These are phyloP conservation scores for Ophidiomyces ophidiicola DNA, from an alignment of 2,329 filamentous ascomycete species.

Conservation along the genomic window DNA sequence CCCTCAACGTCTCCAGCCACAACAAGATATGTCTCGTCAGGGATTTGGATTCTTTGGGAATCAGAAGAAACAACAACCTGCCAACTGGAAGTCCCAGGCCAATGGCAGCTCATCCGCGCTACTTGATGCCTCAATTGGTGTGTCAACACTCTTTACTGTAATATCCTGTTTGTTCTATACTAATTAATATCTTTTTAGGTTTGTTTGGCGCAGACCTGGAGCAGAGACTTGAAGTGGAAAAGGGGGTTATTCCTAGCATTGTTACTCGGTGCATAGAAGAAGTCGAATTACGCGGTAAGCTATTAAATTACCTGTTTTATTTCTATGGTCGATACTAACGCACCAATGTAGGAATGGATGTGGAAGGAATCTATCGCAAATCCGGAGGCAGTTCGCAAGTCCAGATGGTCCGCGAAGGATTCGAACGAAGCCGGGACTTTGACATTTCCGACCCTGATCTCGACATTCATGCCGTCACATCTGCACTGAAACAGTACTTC, in stretches of 20 bases:
- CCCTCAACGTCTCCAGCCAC: slow-evolving; percentile 28
- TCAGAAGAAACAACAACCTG: slow-evolving; percentile 33
- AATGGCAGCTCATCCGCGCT: slow-evolving; percentile 35
- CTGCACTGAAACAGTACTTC: slow-evolving; percentile 94
- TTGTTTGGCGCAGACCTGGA: slow-evolving; percentile 85
- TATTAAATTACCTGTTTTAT: background rate
- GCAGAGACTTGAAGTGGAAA: slow-evolving; percentile 76
- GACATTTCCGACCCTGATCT: slow-evolving; percentile 89
- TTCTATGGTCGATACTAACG: slow-evolving; percentile 4
- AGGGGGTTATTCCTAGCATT: slow-evolving; percentile 75
- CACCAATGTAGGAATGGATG: slow-evolving; percentile 55
- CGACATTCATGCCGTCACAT: slow-evolving; percentile 93
- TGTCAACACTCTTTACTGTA: slow-evolving; percentile 15
- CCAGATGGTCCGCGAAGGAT: slow-evolving; percentile 79
- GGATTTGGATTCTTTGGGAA: slow-evolving; percentile 60
- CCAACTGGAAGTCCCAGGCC: slow-evolving; percentile 30
- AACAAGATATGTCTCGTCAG: slow-evolving; percentile 39
- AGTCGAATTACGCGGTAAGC: slow-evolving; percentile 70
- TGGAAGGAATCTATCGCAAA: slow-evolving; percentile 96
- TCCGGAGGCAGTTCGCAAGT: slow-evolving; percentile 86
- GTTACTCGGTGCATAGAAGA: slow-evolving; percentile 92
- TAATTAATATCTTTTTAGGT: slow-evolving; percentile 24
- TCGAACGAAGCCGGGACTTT: slow-evolving; percentile 65
- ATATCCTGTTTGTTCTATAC: background rate
- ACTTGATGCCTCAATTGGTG: slow-evolving; percentile 27